phyloP scores from a whole-genome alignment of 306 rosid genomes.

The Astragalus glycyphyllos region DNA sequence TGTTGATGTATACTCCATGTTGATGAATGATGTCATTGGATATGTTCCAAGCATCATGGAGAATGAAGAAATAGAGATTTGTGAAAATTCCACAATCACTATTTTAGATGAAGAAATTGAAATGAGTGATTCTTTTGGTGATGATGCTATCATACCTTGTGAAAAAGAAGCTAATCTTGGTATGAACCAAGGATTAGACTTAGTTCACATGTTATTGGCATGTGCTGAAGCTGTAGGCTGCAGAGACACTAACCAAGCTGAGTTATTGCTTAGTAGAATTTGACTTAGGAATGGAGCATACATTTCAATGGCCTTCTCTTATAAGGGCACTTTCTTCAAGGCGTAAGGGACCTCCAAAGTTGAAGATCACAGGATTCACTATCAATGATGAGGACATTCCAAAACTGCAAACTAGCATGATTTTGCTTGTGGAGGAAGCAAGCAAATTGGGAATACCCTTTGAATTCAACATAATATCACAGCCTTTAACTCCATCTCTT shows the following conservation, averaged over 20 bases:
- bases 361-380: slow-evolving; percentile 62
- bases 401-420: slow-evolving; percentile 56
- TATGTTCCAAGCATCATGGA: slow-evolving; percentile 38
- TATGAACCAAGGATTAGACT: too few species aligned
- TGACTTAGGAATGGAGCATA: slow-evolving; percentile 73
- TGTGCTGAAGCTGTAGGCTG: too few species aligned
- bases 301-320: slow-evolving; percentile 84
- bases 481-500: slow-evolving; percentile 55
- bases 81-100: slow-evolving; percentile 40
- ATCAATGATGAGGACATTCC: slow-evolving; percentile 36
- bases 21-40: slow-evolving; percentile 35
- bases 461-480: slow-evolving; percentile 55
- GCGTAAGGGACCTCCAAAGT: slow-evolving; percentile 65
- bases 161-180: too few species aligned
- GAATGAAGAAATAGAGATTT: slow-evolving; percentile 39
- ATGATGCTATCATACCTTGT: too few species aligned
- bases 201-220: too few species aligned
- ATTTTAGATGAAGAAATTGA: slow-evolving; percentile 46
- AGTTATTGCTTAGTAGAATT: too few species aligned
- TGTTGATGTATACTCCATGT: slow-evolving; percentile 37
- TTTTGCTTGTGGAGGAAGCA: slow-evolving; percentile 63
- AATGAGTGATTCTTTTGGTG: slow-evolving; percentile 38
- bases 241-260: too few species aligned
- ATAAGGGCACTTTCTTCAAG: slow-evolving; percentile 72
- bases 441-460: slow-evolving; percentile 57